A percentile compares a stretch with the other conserved stretches of the same genome.
Evolutionary conservation across 1,284 basidiomycete species (phyloP).

Genomic region (Tilletia caries): DNA sequence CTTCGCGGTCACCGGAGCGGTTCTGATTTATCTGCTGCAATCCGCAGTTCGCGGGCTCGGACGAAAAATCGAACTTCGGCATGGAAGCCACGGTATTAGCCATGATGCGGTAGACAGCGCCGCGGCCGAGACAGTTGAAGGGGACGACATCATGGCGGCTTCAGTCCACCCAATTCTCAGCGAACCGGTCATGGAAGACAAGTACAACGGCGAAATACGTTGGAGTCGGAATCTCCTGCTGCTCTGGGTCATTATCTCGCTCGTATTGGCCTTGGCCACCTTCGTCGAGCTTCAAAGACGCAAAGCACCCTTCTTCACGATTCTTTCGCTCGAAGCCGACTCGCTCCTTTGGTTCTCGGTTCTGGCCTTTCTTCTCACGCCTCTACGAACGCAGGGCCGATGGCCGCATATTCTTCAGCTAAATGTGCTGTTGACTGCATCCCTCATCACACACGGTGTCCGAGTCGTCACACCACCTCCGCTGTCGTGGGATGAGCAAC

Average conservation of each 20-base stretch:
- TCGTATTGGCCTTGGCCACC: not conserved
- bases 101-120: too few relatives aligned
- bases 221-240: not conserved
- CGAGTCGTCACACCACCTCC: constrained; percentile 9
- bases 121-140: not conserved
- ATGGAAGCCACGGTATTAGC: too few relatives aligned
- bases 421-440: not conserved
- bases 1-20: too few relatives aligned
- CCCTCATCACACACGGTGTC: not conserved
- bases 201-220: not conserved
- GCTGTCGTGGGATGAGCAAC: not conserved
- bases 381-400: not conserved
- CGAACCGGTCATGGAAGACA: constrained; percentile 1
- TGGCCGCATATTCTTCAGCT: constrained; percentile 6
- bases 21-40: too few relatives aligned
- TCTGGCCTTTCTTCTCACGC: not conserved
- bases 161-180: not conserved
- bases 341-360: not conserved
- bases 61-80: too few relatives aligned
- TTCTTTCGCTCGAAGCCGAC: not conserved
- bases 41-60: too few relatives aligned
- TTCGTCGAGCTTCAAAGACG: not conserved
- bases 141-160: not conserved
- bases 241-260: too few relatives aligned
- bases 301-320: not conserved